A percentile compares a stretch with the other conserved stretches of the same genome.
phyloP scores from a whole-genome alignment of 2,329 filamentous ascomycete genomes.

The Pezicula carpinea region DNA sequence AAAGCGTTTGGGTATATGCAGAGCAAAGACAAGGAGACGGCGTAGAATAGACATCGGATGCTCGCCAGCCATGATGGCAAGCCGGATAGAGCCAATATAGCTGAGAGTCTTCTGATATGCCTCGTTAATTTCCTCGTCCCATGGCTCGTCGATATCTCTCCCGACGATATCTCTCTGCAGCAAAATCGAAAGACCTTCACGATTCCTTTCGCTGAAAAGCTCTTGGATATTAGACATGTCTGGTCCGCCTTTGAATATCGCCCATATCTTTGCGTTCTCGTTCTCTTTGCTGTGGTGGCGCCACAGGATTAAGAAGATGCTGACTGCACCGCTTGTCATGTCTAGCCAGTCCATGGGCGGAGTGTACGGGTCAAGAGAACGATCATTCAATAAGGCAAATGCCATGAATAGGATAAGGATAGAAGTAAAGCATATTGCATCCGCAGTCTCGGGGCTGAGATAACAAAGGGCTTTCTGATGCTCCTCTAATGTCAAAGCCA shows the following conservation, averaged over 20 bases:
- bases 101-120: slow-evolving; percentile 12
- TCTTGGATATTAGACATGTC: slow-evolving; percentile 3
- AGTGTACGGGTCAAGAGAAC: slow-evolving; percentile 10
- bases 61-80: slow-evolving; percentile 6
- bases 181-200: slow-evolving; percentile 9
- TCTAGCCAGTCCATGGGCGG: slow-evolving; percentile 16
- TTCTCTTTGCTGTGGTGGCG: slow-evolving; percentile 3
- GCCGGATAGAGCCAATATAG: slow-evolving; percentile 13
- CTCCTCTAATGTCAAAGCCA: slow-evolving; percentile 10
- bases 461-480: slow-evolving; percentile 13
- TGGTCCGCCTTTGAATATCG: slow-evolving; percentile 5
- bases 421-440: slow-evolving; percentile 15
- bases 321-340: slow-evolving; percentile 7
- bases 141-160: slow-evolving; percentile 10
- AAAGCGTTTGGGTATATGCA: slow-evolving; percentile 4
- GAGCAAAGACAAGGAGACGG: slow-evolving; percentile 12
- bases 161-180: slow-evolving; percentile 7
- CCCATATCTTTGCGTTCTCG: neutral
- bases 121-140: slow-evolving; percentile 11
- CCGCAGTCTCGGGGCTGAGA: slow-evolving; percentile 13
- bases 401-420: slow-evolving; percentile 10
- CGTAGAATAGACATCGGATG: slow-evolving; percentile 3
- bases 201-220: slow-evolving; percentile 11
- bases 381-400: slow-evolving; percentile 15
- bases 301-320: slow-evolving; percentile 11